Conservation (phyloP, 2,329 filamentous ascomycete species). For the Fusarium verticillioides region DNA sequence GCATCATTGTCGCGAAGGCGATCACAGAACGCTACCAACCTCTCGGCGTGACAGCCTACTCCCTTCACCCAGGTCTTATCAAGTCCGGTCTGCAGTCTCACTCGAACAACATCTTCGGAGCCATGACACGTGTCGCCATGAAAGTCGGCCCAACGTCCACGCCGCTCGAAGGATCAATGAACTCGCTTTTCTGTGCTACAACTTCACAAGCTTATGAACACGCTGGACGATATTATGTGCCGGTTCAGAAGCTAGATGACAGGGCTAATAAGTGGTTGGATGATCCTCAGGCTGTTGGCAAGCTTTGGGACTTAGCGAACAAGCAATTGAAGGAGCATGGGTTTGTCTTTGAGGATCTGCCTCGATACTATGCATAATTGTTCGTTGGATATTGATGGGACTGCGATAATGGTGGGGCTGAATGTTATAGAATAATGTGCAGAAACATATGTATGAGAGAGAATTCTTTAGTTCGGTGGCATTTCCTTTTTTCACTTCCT, state of each 20-base stretch:
- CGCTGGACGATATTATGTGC: constrained; percentile 30
- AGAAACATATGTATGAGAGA: background rate
- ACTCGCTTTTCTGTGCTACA: constrained; percentile 40
- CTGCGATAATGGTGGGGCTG: background rate
- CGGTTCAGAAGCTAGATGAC: constrained; percentile 31
- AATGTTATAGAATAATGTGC: background rate
- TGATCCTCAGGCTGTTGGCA: constrained; percentile 25
- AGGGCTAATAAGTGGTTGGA: constrained; percentile 37
- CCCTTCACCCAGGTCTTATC: constrained; percentile 40
- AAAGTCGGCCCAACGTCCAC: constrained; percentile 25
- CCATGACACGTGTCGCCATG: constrained; percentile 21
- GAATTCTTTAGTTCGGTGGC: background rate
- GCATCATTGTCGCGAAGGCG: constrained; percentile 32
- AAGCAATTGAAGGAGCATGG: constrained; percentile 16
- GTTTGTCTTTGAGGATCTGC: constrained; percentile 7
- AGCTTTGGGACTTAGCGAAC: constrained; percentile 19
- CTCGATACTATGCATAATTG: background rate
- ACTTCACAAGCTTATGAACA: constrained; percentile 8
- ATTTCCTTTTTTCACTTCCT: too few species aligned
- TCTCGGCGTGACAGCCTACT: constrained; percentile 40
- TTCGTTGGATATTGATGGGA: accelerated
- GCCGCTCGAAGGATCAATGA: constrained; percentile 35
- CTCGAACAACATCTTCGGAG: constrained; percentile 27
- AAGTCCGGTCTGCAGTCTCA: constrained; percentile 33
- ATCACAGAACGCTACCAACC: constrained; percentile 34